phyloP scores from a whole-genome alignment of 768 basidiomycete species.

The Lactarius indigo region DNA sequence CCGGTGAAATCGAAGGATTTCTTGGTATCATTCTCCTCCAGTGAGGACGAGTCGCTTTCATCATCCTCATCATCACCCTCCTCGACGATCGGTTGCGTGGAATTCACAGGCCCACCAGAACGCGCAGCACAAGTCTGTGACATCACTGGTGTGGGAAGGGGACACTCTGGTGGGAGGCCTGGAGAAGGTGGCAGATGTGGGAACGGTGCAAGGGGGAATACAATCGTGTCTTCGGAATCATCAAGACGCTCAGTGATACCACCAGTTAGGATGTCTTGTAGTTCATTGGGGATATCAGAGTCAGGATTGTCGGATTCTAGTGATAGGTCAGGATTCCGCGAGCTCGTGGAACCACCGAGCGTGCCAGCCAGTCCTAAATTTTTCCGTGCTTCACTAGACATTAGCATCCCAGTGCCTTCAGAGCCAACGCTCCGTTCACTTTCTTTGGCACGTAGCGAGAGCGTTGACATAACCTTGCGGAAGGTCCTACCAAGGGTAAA shows the following conservation, averaged over 20 bases:
- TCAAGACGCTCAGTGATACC: slow-evolving; percentile 33
- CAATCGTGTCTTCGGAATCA: slow-evolving; percentile 40
- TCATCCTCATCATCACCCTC: slow-evolving; percentile 40
- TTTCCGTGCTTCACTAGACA: slow-evolving; percentile 49
- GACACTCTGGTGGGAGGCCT: slow-evolving; percentile 42
- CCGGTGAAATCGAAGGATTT: slow-evolving; percentile 84
- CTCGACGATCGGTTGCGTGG: slow-evolving; percentile 45
- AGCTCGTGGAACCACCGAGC: slow-evolving; percentile 57
- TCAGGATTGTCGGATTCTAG: slow-evolving; percentile 60
- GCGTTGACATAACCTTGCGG: slow-evolving; percentile 23
- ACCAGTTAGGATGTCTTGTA: slow-evolving; percentile 56
- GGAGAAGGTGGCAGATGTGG: slow-evolving; percentile 34
- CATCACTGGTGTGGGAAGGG: slow-evolving; percentile 34
- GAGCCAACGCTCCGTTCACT: neutral
- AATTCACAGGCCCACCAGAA: slow-evolving; percentile 39
- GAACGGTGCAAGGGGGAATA: slow-evolving; percentile 25
- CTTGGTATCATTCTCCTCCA: slow-evolving; percentile 65
- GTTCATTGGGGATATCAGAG: slow-evolving; percentile 78
- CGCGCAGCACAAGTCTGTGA: slow-evolving; percentile 7
- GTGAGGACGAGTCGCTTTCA: slow-evolving; percentile 37
- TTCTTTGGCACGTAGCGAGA: slow-evolving; percentile 14
- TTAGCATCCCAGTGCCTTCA: slow-evolving; percentile 32
- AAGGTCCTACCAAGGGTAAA: slow-evolving; percentile 13
- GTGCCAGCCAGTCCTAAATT: slow-evolving; percentile 65
- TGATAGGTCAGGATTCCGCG: slow-evolving; percentile 41